Conservation (phyloP, 1,139 yeast species). For the Arxiozyma telluris region DNA sequence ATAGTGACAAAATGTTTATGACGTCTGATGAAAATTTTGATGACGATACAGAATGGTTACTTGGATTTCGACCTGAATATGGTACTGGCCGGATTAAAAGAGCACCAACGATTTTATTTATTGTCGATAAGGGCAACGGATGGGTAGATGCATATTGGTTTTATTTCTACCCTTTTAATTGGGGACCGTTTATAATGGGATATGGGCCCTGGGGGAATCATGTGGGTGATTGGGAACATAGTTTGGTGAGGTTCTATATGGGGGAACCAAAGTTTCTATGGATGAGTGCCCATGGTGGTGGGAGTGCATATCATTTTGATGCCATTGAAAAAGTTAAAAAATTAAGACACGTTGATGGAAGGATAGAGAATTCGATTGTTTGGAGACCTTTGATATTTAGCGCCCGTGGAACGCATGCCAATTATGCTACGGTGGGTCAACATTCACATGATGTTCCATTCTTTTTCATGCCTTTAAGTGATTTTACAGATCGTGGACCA, state of each 20-base stretch:
- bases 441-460: slow-evolving; percentile 88
- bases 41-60: slow-evolving; percentile 70
- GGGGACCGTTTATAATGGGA: slow-evolving; percentile 97
- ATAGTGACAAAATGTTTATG: slow-evolving; percentile 38
- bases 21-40: slow-evolving; percentile 62
- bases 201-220: slow-evolving; percentile 96
- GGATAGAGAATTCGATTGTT: slow-evolving; percentile 25
- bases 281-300: slow-evolving; percentile 99
- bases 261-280: slow-evolving; percentile 86
- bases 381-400: slow-evolving; percentile 70
- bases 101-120: slow-evolving; percentile 76
- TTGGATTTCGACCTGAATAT: slow-evolving; percentile 64
- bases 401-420: slow-evolving; percentile 95
- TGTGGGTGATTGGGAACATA: slow-evolving; percentile 97
- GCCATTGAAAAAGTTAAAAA: slow-evolving; percentile 62
- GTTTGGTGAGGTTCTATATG: slow-evolving; percentile 70
- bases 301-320: slow-evolving; percentile 73
- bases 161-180: slow-evolving; percentile 84
- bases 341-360: slow-evolving; percentile 21
- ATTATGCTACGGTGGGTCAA: slow-evolving; percentile 92
- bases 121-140: slow-evolving; percentile 87
- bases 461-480: slow-evolving; percentile 69
- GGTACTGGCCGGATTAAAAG: slow-evolving; percentile 59
- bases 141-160: slow-evolving; percentile 92
- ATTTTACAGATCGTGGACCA: slow-evolving; percentile 90